Base-by-base conservation (phyloP, 2,329 filamentous ascomycete species). In the Alternaria postmessia region DNA sequence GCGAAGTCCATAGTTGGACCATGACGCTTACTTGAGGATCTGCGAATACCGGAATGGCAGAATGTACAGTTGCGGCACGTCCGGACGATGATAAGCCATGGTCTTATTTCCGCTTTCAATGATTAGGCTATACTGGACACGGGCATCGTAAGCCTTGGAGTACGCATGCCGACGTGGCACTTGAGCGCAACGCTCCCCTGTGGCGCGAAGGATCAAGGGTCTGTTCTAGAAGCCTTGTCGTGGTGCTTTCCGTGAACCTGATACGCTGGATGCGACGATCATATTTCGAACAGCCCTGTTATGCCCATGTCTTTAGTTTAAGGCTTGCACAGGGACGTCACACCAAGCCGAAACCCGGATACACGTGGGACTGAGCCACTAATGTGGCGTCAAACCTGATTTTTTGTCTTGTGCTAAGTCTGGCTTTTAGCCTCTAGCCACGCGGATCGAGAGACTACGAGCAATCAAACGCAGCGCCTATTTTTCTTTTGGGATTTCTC, bases 341-440 rank as follows among this genome's bases (percentile, higher is more conserved):
- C 60, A 55, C 20, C 38, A 39, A 36, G 55, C 38, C 32, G 46
- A 22, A 43, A 24, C 26, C 44, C 54, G 52, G 51, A 57, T 51
- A 32, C 58, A 68, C 59, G 60, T 67, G 64, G 57, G 32, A 54
- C 44, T 58, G 43, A 67, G 63, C 66, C 68, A 72, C 68, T 63
- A 61, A 66, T 43, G 61, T 66, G 59, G 62, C 65, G 63, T 57
- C 47, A 46, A 61, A 71, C 61, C 64, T 54, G 57, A 59, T 57
- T 65, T 62, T 26, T 30, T 54, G 9, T 24, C 20, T 32, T n/a
- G 11, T 53, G 39, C 46, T 38, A 36, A 49, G 30, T 38, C 39
- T 51, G 42, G 32, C 28, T 34, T 46, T 57, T 62, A 63, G 57
- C 62, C 54, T 59, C 57, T 48, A 24, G 32, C 28, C 49, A 44